phyloP scores from a whole-genome alignment of 345 rosid genomes.

The Ceriops zippeliana region DNA sequence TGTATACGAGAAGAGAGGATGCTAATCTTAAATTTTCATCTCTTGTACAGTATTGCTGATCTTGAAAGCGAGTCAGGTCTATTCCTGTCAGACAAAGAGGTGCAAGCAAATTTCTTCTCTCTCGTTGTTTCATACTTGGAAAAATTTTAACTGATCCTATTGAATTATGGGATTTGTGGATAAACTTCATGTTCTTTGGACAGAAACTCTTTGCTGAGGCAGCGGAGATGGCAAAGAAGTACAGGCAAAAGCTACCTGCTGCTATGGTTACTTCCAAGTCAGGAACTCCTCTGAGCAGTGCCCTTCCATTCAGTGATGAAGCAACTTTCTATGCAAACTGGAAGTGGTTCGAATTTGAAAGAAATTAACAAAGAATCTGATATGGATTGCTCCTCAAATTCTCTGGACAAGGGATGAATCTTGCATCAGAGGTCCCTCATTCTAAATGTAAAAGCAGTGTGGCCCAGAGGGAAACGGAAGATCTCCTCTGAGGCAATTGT shows the following conservation, averaged over 20 bases:
- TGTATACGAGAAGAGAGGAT: background rate
- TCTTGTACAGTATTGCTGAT: conserved; percentile 59
- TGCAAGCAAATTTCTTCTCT: conserved; percentile 17
- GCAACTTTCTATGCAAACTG: conserved; percentile 66
- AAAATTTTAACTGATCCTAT: background rate
- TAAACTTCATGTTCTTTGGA: conserved; percentile 1
- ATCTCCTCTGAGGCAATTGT: background rate
- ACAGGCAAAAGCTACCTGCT: conserved; percentile 51
- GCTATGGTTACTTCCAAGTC: conserved; percentile 16
- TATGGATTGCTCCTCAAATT: no score
- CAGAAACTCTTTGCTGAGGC: conserved; percentile 85
- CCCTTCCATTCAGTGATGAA: conserved; percentile 45
- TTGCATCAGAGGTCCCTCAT: background rate
- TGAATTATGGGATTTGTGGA: background rate
- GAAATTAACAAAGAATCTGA: conserved; percentile 21
- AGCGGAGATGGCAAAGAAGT: conserved; percentile 80
- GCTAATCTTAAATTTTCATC: conserved; percentile 6
- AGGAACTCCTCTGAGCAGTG: conserved; percentile 32
- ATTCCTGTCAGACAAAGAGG: conserved; percentile 74
- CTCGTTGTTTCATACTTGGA: background rate
- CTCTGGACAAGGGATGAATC: background rate
- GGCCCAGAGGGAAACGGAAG: background rate
- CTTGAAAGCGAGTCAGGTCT: conserved; percentile 92
- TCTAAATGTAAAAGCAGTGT: background rate
- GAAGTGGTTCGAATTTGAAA: conserved; percentile 89